These are phyloP conservation scores for Monosporascus sp. DNA, from an alignment of 2,329 filamentous ascomycete genomes.

Conservation along the genomic window DNA sequence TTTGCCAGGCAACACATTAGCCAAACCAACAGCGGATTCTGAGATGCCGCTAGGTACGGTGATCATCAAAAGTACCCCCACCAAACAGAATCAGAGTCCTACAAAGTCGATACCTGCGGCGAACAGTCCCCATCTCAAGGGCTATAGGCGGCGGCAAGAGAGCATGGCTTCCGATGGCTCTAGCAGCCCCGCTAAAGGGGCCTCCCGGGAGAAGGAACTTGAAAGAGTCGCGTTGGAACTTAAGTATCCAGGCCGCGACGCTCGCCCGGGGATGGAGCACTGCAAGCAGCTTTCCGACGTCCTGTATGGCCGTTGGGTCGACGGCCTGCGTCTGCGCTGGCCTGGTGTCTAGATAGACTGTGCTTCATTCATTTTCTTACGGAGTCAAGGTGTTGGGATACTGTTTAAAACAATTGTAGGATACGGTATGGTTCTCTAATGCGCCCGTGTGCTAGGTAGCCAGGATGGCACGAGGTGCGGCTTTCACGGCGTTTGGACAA, in stretches of 20 bases:
- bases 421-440: neutral
- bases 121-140: conserved; percentile 80
- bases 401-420: neutral
- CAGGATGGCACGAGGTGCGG: too few species aligned
- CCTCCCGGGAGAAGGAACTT: conserved; percentile 38
- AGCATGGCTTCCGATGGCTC: conserved; percentile 26
- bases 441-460: too few species aligned
- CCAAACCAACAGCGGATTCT: conserved; percentile 20
- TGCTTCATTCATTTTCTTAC: neutral
- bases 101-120: conserved; percentile 71
- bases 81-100: conserved; percentile 39
- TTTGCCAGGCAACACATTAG: conserved; percentile 31
- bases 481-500: too few species aligned
- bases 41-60: conserved; percentile 50
- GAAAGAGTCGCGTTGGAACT: conserved; percentile 45
- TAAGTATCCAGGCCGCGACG: conserved; percentile 50
- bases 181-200: conserved; percentile 21
- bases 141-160: conserved; percentile 62
- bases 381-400: neutral
- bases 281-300: conserved; percentile 84
- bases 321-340: conserved; percentile 73
- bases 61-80: conserved; percentile 46
- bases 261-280: conserved; percentile 79
- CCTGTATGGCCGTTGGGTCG: conserved; percentile 84
- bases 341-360: conserved; percentile 14